Evolutionary conservation across 768 basidiomycete genomes (phyloP), one percentile per base, ranked within the genome.

Genomic region (Chalciporus chontae): DNA sequence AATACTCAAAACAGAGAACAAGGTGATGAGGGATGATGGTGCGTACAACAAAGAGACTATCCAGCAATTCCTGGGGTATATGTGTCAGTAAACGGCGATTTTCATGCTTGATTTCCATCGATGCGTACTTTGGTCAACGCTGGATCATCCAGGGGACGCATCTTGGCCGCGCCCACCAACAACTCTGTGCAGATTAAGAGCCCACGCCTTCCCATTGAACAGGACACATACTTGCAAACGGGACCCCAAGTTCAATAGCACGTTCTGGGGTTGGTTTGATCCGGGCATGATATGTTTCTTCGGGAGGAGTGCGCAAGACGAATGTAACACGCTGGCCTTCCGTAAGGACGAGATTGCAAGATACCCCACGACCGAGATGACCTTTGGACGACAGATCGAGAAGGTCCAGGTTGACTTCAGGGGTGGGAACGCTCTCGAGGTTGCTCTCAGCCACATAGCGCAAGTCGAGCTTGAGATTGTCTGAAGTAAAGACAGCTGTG

Each of bases 271-370:
- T 70, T 58, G 50, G 65, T 40, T 54, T 63, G 46, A 64, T n/a
- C 9, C 29, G 34, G 6, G 53, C 1, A 13, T 32, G 42, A 17
- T 42, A 50, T 5, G 26, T 44, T 11, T 64, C 64, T n/a, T 73
- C 68, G 2, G 86, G 84, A 8, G 82, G 82, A 39, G 81, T 84
- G 37, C 94, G 75, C 58, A 97, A 69, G 14, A 96, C 76, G 59
- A 97, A 96, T 3, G 89, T 90, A n/a, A 97, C 84, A 15, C 77
- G 77, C 66, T 99, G 93, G 0, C 95, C 94, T 66, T 97, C 95
- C 18, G 69, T 64, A 18, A 97, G 72, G 21, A 72, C 69, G 43
- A 97, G 71, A 15, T 83, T 72, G 11, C 77, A 69, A 54, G 72
- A 76, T 17, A 83, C 78, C 8, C 77, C 83, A 4, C 75, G 73